Percentiles rank a stretch among this genome's conserved stretches.
phyloP scores from a whole-genome alignment of 345 rosid species.

The Xanthoceras sorbifolium region DNA sequence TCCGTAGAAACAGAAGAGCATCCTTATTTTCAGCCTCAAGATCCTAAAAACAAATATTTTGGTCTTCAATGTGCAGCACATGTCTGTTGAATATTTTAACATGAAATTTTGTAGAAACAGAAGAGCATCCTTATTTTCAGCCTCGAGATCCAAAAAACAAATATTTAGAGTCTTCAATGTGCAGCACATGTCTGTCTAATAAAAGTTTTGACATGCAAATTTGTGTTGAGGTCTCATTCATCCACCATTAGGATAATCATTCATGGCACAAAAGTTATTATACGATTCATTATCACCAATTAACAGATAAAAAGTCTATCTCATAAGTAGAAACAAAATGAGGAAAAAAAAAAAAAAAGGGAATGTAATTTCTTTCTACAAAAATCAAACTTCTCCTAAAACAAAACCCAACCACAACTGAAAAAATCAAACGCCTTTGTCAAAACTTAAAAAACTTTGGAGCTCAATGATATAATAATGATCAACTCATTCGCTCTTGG shows the following conservation, averaged over 20 bases:
- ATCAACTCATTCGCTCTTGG: constrained; percentile 44
- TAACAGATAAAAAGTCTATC: neutral
- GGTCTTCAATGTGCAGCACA: neutral
- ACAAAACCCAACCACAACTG: constrained; percentile 2
- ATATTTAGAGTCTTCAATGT: neutral
- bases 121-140: no score
- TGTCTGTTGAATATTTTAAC: no score
- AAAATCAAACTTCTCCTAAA: constrained; percentile 22
- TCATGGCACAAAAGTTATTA: neutral
- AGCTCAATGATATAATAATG: neutral
- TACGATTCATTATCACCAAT: neutral
- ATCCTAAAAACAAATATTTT: no score
- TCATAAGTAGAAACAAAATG: neutral
- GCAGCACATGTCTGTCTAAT: neutral
- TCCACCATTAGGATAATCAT: neutral
- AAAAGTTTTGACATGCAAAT: neutral
- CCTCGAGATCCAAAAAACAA: no score
- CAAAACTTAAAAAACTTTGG: constrained; percentile 26
- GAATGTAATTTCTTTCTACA: constrained; percentile 20
- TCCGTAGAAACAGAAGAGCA: no score
- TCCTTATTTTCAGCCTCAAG: no score
- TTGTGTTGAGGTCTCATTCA: neutral
- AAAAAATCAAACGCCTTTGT: constrained; percentile 13
- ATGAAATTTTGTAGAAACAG: no score
- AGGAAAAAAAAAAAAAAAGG: neutral